Evolutionary conservation across 768 basidiomycete species (phyloP).

Genomic region (Pulveroboletus sp.): DNA sequence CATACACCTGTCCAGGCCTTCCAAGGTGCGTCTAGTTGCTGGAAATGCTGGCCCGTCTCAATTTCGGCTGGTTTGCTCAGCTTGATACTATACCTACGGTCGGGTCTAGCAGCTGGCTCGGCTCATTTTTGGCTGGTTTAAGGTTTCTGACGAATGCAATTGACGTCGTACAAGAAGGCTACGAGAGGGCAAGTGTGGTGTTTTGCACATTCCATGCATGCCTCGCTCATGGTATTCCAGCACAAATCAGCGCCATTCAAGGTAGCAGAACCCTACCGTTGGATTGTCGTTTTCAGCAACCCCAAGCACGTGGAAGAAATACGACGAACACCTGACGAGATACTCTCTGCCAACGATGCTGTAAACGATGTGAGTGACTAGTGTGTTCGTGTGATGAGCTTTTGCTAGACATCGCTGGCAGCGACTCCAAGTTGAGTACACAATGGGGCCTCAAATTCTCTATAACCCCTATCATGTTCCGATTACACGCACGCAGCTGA

Average conservation of each 20-base stretch:
- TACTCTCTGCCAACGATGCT: conserved; percentile 32
- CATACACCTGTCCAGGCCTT: neutral
- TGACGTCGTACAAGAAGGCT: conserved; percentile 30
- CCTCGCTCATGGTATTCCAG: conserved; percentile 9
- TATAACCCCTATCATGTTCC: conserved; percentile 24
- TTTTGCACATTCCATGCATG: neutral
- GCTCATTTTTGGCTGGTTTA: conserved; percentile 24
- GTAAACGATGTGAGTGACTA: conserved; percentile 27
- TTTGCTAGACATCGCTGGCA: conserved; percentile 10
- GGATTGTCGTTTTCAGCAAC: conserved; percentile 37
- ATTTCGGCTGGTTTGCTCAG: conserved; percentile 1
- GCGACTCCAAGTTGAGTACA: conserved; percentile 36
- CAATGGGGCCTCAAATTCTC: conserved; percentile 31
- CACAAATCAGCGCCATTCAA: conserved; percentile 30
- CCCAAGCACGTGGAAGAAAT: conserved; percentile 36
- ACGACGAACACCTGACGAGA: conserved; percentile 35
- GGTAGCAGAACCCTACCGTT: conserved; percentile 25
- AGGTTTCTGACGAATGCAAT: conserved; percentile 12
- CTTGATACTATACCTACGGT: conserved; percentile 28
- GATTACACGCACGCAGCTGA: conserved; percentile 15
- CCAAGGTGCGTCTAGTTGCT: neutral
- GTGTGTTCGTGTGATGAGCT: too few species aligned
- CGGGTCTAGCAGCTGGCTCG: conserved; percentile 22
- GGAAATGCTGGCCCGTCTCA: neutral
- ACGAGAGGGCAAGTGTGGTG: conserved; percentile 18